Evolutionary conservation across 169 alveolate species (phyloP).

Genomic region (Plasmodium malariae): DNA sequence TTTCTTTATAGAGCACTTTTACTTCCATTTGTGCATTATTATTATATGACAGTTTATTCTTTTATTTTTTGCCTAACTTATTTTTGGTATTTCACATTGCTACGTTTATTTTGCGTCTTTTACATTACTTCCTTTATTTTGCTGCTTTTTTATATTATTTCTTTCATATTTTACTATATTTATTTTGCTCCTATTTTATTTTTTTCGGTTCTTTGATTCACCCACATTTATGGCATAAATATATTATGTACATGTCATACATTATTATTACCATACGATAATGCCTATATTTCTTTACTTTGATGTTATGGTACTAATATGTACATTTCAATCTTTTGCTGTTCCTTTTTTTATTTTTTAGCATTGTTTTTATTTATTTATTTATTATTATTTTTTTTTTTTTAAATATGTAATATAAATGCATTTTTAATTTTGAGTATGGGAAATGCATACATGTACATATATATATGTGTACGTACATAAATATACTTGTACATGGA

Average conservation of each 20-base stretch:
- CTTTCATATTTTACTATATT: not conserved
- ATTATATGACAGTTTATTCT: not conserved
- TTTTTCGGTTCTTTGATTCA: not conserved
- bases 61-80: not conserved
- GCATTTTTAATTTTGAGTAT: not conserved
- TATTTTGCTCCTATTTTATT: too few species aligned
- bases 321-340: too few species aligned
- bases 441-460: not conserved
- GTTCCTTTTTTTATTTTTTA: too few species aligned
- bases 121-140: not conserved
- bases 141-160: not conserved
- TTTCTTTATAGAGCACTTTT: too few species aligned
- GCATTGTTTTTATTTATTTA: not conserved
- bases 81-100: not conserved
- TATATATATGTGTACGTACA: not conserved
- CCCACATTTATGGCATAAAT: not conserved
- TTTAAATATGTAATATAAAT: not conserved
- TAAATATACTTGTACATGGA: not conserved
- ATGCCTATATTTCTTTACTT: too few species aligned
- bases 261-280: too few species aligned
- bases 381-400: too few species aligned
- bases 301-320: too few species aligned
- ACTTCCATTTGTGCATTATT: too few species aligned
- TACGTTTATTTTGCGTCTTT: not conserved
- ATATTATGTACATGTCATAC: too few species aligned